Conservation (phyloP, 2,329 filamentous ascomycete species). For the Paracorniculantispora psalliotae region DNA sequence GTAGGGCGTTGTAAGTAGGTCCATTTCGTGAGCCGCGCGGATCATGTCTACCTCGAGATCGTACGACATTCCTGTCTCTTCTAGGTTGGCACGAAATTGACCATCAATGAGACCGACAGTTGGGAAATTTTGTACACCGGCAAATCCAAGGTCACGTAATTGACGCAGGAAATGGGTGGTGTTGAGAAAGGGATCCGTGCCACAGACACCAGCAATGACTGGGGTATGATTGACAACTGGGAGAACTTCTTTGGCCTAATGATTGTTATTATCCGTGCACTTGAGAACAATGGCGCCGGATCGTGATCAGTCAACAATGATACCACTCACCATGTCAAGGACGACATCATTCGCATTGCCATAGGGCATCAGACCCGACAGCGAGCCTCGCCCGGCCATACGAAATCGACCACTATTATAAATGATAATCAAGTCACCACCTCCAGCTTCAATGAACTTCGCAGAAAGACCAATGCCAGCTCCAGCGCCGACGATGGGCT, state of each 20-base stretch:
- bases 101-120: slow-evolving; percentile 69
- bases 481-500: slow-evolving; percentile 62
- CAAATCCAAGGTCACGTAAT: slow-evolving; percentile 58
- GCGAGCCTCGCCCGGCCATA: slow-evolving; percentile 65
- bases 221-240: slow-evolving; percentile 59
- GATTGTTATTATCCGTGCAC: background rate
- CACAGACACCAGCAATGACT: slow-evolving; percentile 66
- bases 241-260: slow-evolving; percentile 58
- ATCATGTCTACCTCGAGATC: slow-evolving; percentile 64
- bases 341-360: slow-evolving; percentile 67
- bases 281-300: background rate
- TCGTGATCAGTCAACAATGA: background rate
- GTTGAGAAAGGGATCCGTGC: slow-evolving; percentile 62
- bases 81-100: slow-evolving; percentile 60
- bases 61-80: slow-evolving; percentile 69
- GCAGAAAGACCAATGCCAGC: slow-evolving; percentile 66
- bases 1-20: slow-evolving; percentile 64
- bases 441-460: slow-evolving; percentile 64
- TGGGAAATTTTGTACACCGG: slow-evolving; percentile 69
- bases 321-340: slow-evolving; percentile 54
- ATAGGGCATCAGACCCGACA: slow-evolving; percentile 67
- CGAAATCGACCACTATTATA: slow-evolving; percentile 70
- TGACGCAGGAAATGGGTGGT: slow-evolving; percentile 57
- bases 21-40: slow-evolving; percentile 51
- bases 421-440: slow-evolving; percentile 64